Evolutionary conservation across 169 alveolate species (phyloP), one percentile per base, ranked within the genome.

Genomic region (Plasmodium yoelii): DNA sequence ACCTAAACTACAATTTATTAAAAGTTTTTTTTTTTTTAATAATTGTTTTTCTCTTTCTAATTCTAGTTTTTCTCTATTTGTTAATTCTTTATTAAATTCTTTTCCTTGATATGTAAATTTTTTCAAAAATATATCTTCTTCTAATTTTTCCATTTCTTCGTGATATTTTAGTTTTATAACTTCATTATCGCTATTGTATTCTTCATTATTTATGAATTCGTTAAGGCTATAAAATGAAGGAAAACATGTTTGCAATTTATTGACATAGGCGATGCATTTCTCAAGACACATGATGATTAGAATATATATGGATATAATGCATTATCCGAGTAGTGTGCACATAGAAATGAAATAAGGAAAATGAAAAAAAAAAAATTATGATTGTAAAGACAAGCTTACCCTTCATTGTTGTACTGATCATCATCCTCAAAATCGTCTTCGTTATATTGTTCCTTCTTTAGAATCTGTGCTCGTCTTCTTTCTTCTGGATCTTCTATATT

Each of bases 81-180:
- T 86, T 34, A 86, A 72, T 59, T 86, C 87, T 9, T 68, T 47
- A 24, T 86, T 65, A 86, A 70, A 68, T 70, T 70, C 74, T 67
- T 86, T 86, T 60, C 87, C 87, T 55, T 68, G 68, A 63, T 70
- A 86, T 10, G 91, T 86, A 72, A 86, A 86, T 53, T 86, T 86
- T 51, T 86, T 86, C 26, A 69, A 39, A 70, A 86, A 86, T 13
- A 70, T 26, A 39, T 86, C 87, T 44, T 86, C 91, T 53, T 86
- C 91, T 64, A 86, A 44, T 70, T 86, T 70, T 86, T 86, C 91
- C 91, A 86, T 86, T 86, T 86, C 91, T n/a, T 86, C 70, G 3
- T 39, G 44, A 57, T 86, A 87, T 63, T 70, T 86, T 46, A 86
- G 65, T 42, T 86, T 86, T 19, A 86, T 67, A 22, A 60, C 34